A percentile compares a stretch with the other conserved stretches of the same genome.
Conservation (phyloP, 176 grass and related monocot genomes). For the Phyllostachys edulis region DNA sequence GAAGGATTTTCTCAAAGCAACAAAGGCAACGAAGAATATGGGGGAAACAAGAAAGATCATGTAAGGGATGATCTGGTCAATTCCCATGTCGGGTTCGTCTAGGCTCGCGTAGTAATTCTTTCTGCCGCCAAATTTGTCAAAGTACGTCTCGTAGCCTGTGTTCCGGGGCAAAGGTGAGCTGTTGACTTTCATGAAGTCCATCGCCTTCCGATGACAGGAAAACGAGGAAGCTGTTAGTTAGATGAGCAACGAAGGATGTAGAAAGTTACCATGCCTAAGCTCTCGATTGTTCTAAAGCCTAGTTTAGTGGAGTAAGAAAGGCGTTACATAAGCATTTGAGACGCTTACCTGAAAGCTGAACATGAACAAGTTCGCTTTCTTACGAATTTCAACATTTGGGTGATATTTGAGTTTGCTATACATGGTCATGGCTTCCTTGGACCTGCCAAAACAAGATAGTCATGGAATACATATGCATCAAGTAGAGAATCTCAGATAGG, state of each 20-base stretch:
- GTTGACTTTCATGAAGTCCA: slow-evolving; percentile 82
- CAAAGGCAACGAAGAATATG: slow-evolving; percentile 63
- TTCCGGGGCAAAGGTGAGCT: slow-evolving; percentile 35
- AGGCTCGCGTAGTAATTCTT: slow-evolving; percentile 53
- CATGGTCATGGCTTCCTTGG: slow-evolving; percentile 82
- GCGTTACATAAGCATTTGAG: background rate
- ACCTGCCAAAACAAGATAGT: slow-evolving; percentile 39
- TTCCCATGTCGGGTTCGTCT: slow-evolving; percentile 38
- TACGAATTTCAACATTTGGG: slow-evolving; percentile 66
- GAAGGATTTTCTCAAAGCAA: slow-evolving; percentile 66
- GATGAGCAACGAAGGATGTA: background rate
- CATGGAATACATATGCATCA: background rate
- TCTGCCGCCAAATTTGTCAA: slow-evolving; percentile 57
- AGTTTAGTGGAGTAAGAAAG: background rate
- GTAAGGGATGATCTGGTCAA: slow-evolving; percentile 60
- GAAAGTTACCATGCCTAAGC: background rate
- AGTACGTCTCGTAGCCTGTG: slow-evolving; percentile 84
- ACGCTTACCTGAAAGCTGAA: slow-evolving; percentile 85
- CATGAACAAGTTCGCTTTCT: slow-evolving; percentile 71
- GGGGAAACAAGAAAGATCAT: slow-evolving; percentile 67
- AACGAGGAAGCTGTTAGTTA: background rate
- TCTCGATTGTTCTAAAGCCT: too few relatives aligned
- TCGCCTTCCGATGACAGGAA: slow-evolving; percentile 49
- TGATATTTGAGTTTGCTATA: slow-evolving; percentile 85
- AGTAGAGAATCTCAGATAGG: background rate